Evolutionary conservation across 2,329 filamentous ascomycete species (phyloP).

Genomic region (Lasiodiplodia sp.): DNA sequence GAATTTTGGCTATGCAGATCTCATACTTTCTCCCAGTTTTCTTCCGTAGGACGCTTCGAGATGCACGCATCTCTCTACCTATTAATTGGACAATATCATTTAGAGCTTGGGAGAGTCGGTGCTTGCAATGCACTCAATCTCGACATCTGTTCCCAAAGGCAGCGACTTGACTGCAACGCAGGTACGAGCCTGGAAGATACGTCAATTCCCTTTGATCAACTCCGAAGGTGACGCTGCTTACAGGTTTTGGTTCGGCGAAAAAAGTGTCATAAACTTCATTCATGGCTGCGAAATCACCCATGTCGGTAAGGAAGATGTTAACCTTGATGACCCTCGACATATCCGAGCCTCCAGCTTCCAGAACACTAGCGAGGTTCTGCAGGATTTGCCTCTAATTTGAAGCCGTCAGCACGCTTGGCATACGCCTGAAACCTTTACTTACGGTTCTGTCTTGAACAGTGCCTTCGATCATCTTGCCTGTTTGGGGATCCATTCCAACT

Average conservation of each 20-base stretch:
- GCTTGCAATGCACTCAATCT: constrained; percentile 38
- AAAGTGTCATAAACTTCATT: constrained; percentile 40
- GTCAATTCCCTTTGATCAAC: neutral
- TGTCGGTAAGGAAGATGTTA: constrained; percentile 41
- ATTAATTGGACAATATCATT: too few species aligned
- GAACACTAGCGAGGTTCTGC: constrained; percentile 26
- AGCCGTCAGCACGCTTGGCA: neutral
- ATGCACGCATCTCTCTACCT: too few species aligned
- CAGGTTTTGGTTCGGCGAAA: constrained; percentile 12
- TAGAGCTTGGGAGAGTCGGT: neutral
- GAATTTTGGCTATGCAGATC: too few species aligned
- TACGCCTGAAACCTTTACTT: neutral
- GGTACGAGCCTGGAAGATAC: neutral
- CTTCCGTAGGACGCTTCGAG: too few species aligned
- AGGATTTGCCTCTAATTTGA: neutral
- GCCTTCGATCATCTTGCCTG: constrained; percentile 13
- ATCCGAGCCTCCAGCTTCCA: constrained; percentile 37
- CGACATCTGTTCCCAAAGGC: constrained; percentile 37
- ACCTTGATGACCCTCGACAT: constrained; percentile 41
- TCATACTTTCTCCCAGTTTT: too few species aligned
- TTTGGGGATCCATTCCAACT: neutral
- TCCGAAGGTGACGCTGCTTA: neutral
- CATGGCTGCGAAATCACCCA: constrained; percentile 41
- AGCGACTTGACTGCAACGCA: constrained; percentile 35
- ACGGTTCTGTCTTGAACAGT: constrained; percentile 9